Evolutionary conservation across 805 yeast genomes (phyloP).

Genomic region (Saccharomycopsis schoenii): DNA sequence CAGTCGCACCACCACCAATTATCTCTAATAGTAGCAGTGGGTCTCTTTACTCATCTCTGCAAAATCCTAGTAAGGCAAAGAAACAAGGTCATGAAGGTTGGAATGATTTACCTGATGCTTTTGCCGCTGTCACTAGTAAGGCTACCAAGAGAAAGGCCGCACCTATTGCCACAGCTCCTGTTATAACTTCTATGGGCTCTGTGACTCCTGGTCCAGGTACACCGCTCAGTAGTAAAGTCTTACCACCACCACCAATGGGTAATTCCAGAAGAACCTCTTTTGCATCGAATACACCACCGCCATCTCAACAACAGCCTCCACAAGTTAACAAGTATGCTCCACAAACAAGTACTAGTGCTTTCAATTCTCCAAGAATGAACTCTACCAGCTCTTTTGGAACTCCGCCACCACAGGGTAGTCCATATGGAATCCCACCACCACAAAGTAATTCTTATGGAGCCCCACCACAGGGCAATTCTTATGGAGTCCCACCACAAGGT

Average conservation of each 20-base stretch:
- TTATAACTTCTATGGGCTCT: constrained; percentile 22
- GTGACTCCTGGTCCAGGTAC: constrained; percentile 21
- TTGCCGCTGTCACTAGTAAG: constrained; percentile 31
- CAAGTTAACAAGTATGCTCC: constrained; percentile 18
- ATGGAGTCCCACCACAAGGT: background rate
- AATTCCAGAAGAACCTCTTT: constrained; percentile 26
- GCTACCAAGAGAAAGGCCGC: constrained; percentile 34
- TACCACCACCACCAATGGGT: constrained; percentile 14
- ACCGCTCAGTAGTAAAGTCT: background rate
- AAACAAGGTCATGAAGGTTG: constrained; percentile 54
- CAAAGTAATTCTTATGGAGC: background rate
- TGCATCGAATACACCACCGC: constrained; percentile 26
- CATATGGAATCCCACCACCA: constrained; percentile 18
- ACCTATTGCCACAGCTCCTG: constrained; percentile 24
- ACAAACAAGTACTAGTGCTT: constrained; percentile 2
- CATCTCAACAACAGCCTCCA: constrained; percentile 14
- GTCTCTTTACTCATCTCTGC: constrained; percentile 12
- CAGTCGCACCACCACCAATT: constrained; percentile 13
- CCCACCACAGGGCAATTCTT: background rate
- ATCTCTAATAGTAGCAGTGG: constrained; percentile 2
- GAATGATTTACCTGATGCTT: constrained; percentile 57
- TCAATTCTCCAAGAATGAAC: constrained; percentile 13
- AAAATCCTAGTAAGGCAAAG: constrained; percentile 21
- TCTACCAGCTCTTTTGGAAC: constrained; percentile 3
- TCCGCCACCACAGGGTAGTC: constrained; percentile 19